Evolutionary conservation across 768 basidiomycete species (phyloP).

Genomic region (Pilatotrama ljubarskyi): DNA sequence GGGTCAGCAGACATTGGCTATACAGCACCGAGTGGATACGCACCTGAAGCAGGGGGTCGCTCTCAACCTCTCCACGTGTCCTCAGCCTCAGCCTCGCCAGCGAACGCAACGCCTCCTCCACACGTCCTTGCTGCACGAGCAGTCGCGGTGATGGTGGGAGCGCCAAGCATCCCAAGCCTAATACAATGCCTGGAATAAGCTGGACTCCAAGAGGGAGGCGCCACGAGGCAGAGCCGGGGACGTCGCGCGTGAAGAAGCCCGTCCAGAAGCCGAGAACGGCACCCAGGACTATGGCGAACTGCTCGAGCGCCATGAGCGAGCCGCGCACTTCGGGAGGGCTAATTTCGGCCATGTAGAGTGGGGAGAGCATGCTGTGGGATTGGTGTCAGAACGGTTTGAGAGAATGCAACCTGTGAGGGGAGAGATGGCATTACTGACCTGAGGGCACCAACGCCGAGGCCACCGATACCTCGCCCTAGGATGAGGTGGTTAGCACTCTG

Average conservation of each 20-base stretch:
- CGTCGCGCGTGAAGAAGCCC: constrained; percentile 70
- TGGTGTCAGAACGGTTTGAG: neutral
- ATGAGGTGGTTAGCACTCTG: constrained; percentile 56
- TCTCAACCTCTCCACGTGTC: constrained; percentile 43
- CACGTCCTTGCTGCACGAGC: constrained; percentile 53
- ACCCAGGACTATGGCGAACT: constrained; percentile 77
- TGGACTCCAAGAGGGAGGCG: constrained; percentile 75
- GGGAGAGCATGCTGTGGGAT: constrained; percentile 64
- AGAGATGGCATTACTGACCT: constrained; percentile 36
- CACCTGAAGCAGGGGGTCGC: constrained; percentile 56
- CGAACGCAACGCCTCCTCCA: constrained; percentile 57
- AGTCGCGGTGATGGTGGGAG: constrained; percentile 65
- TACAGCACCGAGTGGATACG: neutral
- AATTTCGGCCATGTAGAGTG: constrained; percentile 84
- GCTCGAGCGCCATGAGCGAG: constrained; percentile 77
- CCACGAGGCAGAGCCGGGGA: constrained; percentile 70
- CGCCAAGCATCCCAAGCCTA: constrained; percentile 59
- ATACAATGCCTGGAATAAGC: constrained; percentile 64
- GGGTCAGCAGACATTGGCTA: neutral
- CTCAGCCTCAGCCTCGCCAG: constrained; percentile 58
- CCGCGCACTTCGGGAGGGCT: constrained; percentile 79
- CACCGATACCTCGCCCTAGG: constrained; percentile 73
- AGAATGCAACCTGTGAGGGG: no score
- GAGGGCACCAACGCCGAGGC: constrained; percentile 69
- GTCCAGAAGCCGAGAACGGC: constrained; percentile 85